Evolutionary conservation across 202 grass and related monocot species (phyloP), one percentile per base, ranked within the genome.

Genomic region (Musa balbisiana): DNA sequence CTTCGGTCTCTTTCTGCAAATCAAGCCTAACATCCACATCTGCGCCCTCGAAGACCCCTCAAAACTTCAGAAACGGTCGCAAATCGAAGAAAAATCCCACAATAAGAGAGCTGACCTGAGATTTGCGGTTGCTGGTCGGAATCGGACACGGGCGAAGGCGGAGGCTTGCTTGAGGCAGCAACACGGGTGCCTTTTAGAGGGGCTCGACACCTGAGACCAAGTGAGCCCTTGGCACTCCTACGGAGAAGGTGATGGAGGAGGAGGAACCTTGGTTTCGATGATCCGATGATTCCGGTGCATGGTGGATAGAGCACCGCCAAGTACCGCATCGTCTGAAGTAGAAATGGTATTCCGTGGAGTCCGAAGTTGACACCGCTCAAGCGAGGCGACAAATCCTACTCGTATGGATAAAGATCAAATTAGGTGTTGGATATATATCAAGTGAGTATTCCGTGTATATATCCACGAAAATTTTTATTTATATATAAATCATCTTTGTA

Each of bases 1-100:
- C 85, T 49, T 81, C 77, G 26, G 64, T 82, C 52, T 76, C 76
- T 63, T 64, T 60, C 59, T 51, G 70, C 68, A 69, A 51, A 55
- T 54, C 16, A 54, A 55, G 75, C 26, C 27, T 79, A 23, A 20
- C 55, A 13, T 80, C 83, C 5, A 72, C 76, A 77, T 89, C 84
- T 15, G 80, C 43, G 26, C 77, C 86, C 85, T 60, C 67, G 43
- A 55, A 79, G 12, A 58, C 3, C 6, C 83, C 43, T 1, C 77
- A 78, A 85, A 51, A 33, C 53, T 59, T 74, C 23, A 82, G 19
- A 70, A 81, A 79, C 14, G 27, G 13, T 59, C 19, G 2, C 6
- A 53, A 50, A 51, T 14, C 5, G 43, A 78, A 22, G 58, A 23
- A 33, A 21, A 49, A 27, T 19, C 2, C 52, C 11, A 29, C 8